These are phyloP conservation scores for Penicillium silybi DNA, from an alignment of 495 filamentous ascomycete genomes.

Conservation along the genomic window DNA sequence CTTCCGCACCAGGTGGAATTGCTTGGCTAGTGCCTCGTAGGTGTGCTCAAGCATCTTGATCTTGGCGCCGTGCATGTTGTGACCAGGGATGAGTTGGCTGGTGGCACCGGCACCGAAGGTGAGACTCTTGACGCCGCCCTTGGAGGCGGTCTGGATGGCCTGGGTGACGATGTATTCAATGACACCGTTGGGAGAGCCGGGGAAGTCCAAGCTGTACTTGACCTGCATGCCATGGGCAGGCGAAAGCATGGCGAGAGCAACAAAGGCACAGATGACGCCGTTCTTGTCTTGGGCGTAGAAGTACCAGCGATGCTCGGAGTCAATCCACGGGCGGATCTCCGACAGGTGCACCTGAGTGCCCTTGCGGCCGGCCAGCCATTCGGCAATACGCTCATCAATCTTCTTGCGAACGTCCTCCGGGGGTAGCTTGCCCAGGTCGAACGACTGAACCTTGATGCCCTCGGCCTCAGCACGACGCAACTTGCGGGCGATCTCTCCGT, in stretches of 20 bases:
- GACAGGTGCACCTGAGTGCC: slow-evolving; percentile 82
- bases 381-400: slow-evolving; percentile 65
- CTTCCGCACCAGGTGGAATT: slow-evolving; percentile 75
- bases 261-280: slow-evolving; percentile 66
- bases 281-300: slow-evolving; percentile 67
- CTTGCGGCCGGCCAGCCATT: slow-evolving; percentile 76
- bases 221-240: slow-evolving; percentile 79
- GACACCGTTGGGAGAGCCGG: slow-evolving; percentile 67
- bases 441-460: slow-evolving; percentile 67
- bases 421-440: slow-evolving; percentile 55
- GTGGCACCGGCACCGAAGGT: slow-evolving; percentile 80
- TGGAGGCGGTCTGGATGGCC: slow-evolving; percentile 65
- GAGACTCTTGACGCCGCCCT: slow-evolving; percentile 57
- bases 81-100: slow-evolving; percentile 61
- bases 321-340: slow-evolving; percentile 77
- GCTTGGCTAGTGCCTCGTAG: slow-evolving; percentile 71
- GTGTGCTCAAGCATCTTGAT: slow-evolving; percentile 70
- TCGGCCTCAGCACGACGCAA: slow-evolving; percentile 74
- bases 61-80: slow-evolving; percentile 69
- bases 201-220: slow-evolving; percentile 86
- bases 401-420: slow-evolving; percentile 59
- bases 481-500: slow-evolving; percentile 62
- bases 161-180: slow-evolving; percentile 77
- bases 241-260: slow-evolving; percentile 69
- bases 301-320: slow-evolving; percentile 73